These are phyloP conservation scores for Gentiana straminea DNA, from an alignment of 257 asterid genomes.

Conservation along the genomic window DNA sequence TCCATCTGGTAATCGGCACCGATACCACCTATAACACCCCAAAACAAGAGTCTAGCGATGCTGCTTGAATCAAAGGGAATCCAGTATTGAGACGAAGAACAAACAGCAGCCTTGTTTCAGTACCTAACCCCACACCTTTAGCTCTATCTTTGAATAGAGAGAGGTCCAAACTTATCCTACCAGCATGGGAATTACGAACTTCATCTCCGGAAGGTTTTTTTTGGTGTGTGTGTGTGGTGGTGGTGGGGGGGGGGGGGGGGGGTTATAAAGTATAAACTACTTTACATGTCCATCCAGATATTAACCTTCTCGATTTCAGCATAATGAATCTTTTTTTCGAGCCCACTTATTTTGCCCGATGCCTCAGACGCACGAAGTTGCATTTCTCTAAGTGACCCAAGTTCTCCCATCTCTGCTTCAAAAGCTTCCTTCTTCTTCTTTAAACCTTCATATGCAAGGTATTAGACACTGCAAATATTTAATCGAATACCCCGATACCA, in stretches of 20 bases:
- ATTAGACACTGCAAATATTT: conserved; percentile 9
- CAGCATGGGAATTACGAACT: background rate
- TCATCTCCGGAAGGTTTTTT: background rate
- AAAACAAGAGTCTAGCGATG: too few species aligned
- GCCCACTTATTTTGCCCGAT: conserved; percentile 91
- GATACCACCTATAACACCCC: too few species aligned
- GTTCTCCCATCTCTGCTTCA: conserved; percentile 78
- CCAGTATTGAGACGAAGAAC: too few species aligned
- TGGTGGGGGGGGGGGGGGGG: too few species aligned
- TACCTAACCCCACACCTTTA: too few species aligned
- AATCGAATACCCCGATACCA: background rate
- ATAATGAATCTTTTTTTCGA: conserved; percentile 92
- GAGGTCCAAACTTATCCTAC: background rate
- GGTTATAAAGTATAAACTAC: too few species aligned
- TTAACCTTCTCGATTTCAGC: conserved; percentile 92
- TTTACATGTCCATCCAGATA: background rate
- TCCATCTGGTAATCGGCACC: too few species aligned
- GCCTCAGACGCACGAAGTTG: conserved; percentile 95
- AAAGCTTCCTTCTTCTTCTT: conserved; percentile 76
- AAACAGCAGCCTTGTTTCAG: too few species aligned
- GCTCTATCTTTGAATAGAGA: background rate
- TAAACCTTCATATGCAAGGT: conserved; percentile 43
- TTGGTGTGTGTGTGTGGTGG: too few species aligned
- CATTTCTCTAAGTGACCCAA: conserved; percentile 96
- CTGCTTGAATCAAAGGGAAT: too few species aligned